A percentile compares a stretch with the other conserved stretches of the same genome.
These are phyloP conservation scores for Epichloe sibirici DNA, from an alignment of 2,329 filamentous ascomycete species.

Conservation along the genomic window DNA sequence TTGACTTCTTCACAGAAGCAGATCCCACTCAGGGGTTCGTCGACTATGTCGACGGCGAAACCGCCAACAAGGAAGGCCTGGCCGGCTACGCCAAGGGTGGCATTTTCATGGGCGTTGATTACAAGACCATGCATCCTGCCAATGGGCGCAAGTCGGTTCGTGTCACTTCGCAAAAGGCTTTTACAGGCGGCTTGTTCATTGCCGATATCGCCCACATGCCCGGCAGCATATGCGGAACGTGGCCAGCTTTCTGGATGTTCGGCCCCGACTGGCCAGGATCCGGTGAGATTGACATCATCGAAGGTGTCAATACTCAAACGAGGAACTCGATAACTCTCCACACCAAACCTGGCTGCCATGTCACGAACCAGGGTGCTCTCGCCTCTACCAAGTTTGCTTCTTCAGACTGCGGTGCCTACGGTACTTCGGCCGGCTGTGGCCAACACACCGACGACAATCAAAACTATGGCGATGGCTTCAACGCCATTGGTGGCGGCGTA, in stretches of 20 bases:
- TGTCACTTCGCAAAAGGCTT: constrained; percentile 52
- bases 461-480: constrained; percentile 60
- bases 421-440: constrained; percentile 47
- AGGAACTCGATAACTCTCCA: constrained; percentile 56
- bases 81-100: constrained; percentile 42
- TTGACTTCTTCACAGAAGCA: constrained; percentile 40
- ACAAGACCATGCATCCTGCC: constrained; percentile 38
- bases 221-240: constrained; percentile 56
- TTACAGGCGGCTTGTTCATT: constrained; percentile 58
- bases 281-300: constrained; percentile 72
- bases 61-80: constrained; percentile 45
- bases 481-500: constrained; percentile 54
- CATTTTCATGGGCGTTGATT: constrained; percentile 60
- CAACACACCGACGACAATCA: constrained; percentile 36
- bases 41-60: constrained; percentile 47
- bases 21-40: constrained; percentile 72
- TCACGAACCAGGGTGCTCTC: constrained; percentile 36
- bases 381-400: constrained; percentile 32
- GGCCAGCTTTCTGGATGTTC: constrained; percentile 63
- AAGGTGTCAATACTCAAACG: constrained; percentile 55
- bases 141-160: constrained; percentile 59
- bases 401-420: constrained; percentile 43
- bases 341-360: constrained; percentile 47
- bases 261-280: constrained; percentile 56
- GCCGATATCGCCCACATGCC: constrained; percentile 69